Evolutionary conservation across 2,329 filamentous ascomycete genomes (phyloP), one percentile per base, ranked within the genome.

Genomic region (Penicillium olsonii): DNA sequence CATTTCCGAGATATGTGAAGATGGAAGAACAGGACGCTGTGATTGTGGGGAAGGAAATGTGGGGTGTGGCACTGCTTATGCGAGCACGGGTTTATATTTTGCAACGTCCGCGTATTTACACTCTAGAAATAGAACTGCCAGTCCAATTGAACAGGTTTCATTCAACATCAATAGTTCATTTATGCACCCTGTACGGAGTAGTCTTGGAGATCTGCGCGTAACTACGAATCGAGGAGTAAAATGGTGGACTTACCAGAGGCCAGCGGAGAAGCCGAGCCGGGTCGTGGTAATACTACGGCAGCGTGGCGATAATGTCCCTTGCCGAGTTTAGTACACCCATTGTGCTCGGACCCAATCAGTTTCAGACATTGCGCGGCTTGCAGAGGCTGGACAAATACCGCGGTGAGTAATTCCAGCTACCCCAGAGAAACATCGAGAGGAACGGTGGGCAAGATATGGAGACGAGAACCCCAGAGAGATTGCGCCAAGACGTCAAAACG

Each of bases 41-140:
- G 31, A 42, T 45, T 54, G 60, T 52, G 59, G 55, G 42, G 53
- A 57, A 42, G 38, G 4, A 12, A 49, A 57, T 64, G 61, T 64
- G 61, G 61, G 60, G 60, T 51, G 55, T 59, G 56, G 57, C 44
- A 54, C 37, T 48, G 41, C 46, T 19, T 41, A 51, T 42, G 38
- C 29, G 18, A 41, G 24, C 24, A 37, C 37, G 40, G 24, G 35
- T 24, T 34, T 27, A 41, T 10, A n/a, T 33, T 42, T 46, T 35
- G 17, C 33, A 35, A 18, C 33, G 10, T 35, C n/a, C 29, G 42
- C 12, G 31, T n/a, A n/a, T n/a, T n/a, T n/a, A n/a, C n/a, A n/a
- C n/a, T n/a, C n/a, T n/a, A n/a, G n/a, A n/a, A n/a, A n/a, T n/a
- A n/a, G n/a, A n/a, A n/a, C n/a, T n/a, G n/a, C n/a, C n/a, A n/a